Base-by-base conservation (phyloP, 257 asterid species). In the Sherardia arvensis region DNA sequence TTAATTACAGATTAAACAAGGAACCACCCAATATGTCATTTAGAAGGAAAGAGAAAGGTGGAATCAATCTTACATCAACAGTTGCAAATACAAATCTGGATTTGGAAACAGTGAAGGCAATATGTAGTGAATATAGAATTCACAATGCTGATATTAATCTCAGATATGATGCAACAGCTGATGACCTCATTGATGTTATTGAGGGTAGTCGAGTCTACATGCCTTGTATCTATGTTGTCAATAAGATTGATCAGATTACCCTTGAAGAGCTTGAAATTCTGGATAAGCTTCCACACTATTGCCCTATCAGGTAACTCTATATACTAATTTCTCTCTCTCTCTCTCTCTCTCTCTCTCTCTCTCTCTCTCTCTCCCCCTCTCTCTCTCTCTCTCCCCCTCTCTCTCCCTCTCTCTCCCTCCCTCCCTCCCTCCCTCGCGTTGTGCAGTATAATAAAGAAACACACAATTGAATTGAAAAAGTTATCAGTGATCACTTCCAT, bases 241-340 rank as follows among this genome's bases (percentile, higher is more conserved):
- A 93, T 78, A 90, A 93, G 81, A 90, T 90, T 62, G 99, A 93
- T 84, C 99, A 93, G 82, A 84, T 93, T 70, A 93, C 99, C 57
- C 81, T 93, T 68, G 99, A 90, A 76, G 97, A 93, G 79, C 87
- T 93, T 57, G 99, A 93, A 87, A 87, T 93, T 67, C 76, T 93
- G 76, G 96, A 93, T 78, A 93, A 87, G 73, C 96, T 90, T 80
- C 99, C 97, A 34, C 96, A 93, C 75, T 93, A 90, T 81, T 90
- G 97, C 75, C 97, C 99, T 33, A 64, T 93, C 82, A 93, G 99
- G 99, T 93, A 76, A 63, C 55, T 45, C 12, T 60, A 40, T 64
- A 12, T 15, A 20, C 49, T 71, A 48, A 6, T 5, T 56, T 61
- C 43, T 62, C 48, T 33, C 18, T 9, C 53, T 36, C 32, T 23